These are phyloP conservation scores for Metschnikowia koreensis DNA, from an alignment of 805 yeast species.

Conservation along the genomic window DNA sequence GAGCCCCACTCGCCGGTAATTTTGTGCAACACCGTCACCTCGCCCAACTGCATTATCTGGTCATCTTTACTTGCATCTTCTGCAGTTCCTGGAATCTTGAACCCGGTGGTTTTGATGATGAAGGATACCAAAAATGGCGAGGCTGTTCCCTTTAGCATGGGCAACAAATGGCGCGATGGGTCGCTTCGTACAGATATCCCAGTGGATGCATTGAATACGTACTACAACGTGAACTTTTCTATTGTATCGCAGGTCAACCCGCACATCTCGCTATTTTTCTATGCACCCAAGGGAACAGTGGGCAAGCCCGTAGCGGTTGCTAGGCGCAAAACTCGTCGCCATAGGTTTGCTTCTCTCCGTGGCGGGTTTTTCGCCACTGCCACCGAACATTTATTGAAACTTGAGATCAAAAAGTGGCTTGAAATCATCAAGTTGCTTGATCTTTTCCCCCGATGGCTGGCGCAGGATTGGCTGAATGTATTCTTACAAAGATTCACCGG, in stretches of 20 bases:
- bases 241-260: constrained; percentile 83
- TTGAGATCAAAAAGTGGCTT: constrained; percentile 77
- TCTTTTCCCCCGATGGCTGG: constrained; percentile 62
- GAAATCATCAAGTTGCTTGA: constrained; percentile 64
- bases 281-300: constrained; percentile 76
- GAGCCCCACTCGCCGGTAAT: constrained; percentile 82
- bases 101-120: constrained; percentile 79
- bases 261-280: constrained; percentile 71
- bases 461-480: constrained; percentile 78
- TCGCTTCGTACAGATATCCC: constrained; percentile 79
- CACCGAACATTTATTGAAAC: constrained; percentile 62
- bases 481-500: constrained; percentile 77
- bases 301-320: constrained; percentile 70
- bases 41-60: constrained; percentile 84
- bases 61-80: constrained; percentile 71
- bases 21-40: constrained; percentile 69
- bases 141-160: constrained; percentile 67
- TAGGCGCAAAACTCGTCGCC: constrained; percentile 39
- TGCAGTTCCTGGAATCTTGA: constrained; percentile 80
- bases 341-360: constrained; percentile 46
- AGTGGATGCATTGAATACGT: constrained; percentile 66
- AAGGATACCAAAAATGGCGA: constrained; percentile 39
- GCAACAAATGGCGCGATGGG: constrained; percentile 78
- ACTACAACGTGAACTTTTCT: constrained; percentile 72
- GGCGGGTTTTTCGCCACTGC: constrained; percentile 80